phyloP scores from a whole-genome alignment of 2,329 filamentous ascomycete genomes.

The Sporothrix euskadiensis region DNA sequence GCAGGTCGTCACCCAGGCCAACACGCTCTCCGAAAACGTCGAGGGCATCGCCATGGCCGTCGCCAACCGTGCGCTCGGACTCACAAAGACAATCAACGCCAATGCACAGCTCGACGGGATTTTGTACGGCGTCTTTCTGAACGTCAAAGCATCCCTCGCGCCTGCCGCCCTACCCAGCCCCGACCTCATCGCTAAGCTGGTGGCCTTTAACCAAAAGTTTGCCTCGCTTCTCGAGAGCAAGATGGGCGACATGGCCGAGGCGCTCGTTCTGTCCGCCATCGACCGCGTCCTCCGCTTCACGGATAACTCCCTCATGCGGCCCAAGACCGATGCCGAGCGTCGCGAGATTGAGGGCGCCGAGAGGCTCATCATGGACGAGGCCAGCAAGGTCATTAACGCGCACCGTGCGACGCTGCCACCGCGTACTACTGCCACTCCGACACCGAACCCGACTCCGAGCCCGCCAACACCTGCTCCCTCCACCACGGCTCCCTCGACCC shows the following conservation, averaged over 20 bases:
- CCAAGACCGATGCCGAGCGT: constrained; percentile 36
- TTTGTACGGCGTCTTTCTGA: constrained; percentile 47
- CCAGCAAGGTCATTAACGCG: constrained; percentile 34
- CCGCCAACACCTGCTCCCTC: not conserved
- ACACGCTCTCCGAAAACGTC: constrained; percentile 42
- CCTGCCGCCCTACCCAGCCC: constrained; percentile 37
- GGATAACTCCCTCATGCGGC: constrained; percentile 43
- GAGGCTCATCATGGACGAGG: constrained; percentile 38
- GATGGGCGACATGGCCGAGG: constrained; percentile 48
- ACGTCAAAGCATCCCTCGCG: constrained; percentile 23
- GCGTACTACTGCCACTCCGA: not conserved
- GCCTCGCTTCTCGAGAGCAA: constrained; percentile 46
- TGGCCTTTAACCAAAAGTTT: constrained; percentile 50
- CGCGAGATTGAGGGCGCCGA: constrained; percentile 39
- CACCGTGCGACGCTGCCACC: constrained; percentile 25
- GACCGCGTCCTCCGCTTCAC: constrained; percentile 53
- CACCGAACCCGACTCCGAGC: not conserved
- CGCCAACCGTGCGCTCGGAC: constrained; percentile 52
- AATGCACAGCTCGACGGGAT: constrained; percentile 50
- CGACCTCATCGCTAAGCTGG: constrained; percentile 46
- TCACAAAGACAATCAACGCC: constrained; percentile 46
- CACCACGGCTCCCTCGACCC: not conserved
- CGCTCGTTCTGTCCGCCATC: constrained; percentile 52
- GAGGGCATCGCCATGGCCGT: constrained; percentile 55
- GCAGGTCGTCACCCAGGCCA: constrained; percentile 50